These are phyloP conservation scores for Magnusiomyces magnusii DNA, from an alignment of 1,139 yeast species.

Conservation along the genomic window DNA sequence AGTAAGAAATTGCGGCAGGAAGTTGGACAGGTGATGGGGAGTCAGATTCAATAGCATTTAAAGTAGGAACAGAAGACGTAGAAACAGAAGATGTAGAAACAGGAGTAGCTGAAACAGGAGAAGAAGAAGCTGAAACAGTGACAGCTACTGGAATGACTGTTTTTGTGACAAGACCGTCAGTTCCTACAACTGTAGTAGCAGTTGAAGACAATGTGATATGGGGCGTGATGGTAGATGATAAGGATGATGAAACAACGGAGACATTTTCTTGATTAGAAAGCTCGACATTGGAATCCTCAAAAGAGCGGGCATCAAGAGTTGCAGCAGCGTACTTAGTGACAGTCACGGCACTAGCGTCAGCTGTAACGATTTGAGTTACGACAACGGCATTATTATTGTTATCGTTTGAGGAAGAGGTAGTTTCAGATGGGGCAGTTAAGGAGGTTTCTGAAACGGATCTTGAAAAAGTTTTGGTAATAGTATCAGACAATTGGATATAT, in stretches of 20 bases:
- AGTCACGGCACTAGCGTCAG: neutral
- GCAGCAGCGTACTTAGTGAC: neutral
- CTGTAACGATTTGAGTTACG: neutral
- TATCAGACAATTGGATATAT: neutral
- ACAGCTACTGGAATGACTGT: constrained; percentile 10
- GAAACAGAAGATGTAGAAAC: constrained; percentile 4
- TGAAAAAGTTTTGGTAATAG: neutral
- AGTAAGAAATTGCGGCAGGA: neutral
- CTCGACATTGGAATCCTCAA: neutral
- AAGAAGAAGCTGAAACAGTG: constrained; percentile 3
- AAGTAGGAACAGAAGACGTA: constrained; percentile 1
- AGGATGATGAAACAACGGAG: neutral
- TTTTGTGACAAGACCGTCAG: constrained; percentile 6
- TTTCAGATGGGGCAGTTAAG: neutral
- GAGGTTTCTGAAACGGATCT: neutral
- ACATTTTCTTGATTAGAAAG: neutral
- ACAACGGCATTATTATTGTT: too few species aligned
- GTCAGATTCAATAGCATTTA: too few species aligned
- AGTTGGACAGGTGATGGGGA: neutral
- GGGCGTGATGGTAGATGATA: neutral
- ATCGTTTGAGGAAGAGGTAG: too few species aligned
- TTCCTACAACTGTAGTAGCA: constrained; percentile 6
- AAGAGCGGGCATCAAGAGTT: neutral
- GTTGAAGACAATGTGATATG: constrained; percentile 3
- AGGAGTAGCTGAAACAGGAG: constrained; percentile 1